Base-by-base conservation (phyloP, 1,284 basidiomycete species). In the Ceratobasidium sp. region DNA sequence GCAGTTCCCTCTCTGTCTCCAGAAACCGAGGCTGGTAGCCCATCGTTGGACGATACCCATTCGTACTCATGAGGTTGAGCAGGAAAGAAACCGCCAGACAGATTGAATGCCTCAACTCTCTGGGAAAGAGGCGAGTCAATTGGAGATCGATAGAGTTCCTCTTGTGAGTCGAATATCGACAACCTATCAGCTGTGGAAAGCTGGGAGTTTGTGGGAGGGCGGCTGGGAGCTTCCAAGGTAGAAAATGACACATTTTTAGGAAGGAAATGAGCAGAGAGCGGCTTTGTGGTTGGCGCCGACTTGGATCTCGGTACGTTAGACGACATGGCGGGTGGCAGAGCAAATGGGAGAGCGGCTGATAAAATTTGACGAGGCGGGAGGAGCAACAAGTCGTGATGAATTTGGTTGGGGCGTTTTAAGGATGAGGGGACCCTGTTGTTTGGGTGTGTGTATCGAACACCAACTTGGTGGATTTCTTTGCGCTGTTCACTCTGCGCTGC, bases 341-440 rank as follows among this genome's bases (percentile, higher is more conserved):
- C 29, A 11, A 48, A 44, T 31, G 8, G 33, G 22, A 54, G 29
- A 44, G 31, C 19, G 1, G 31, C 15, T 41, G 24, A 27, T 14
- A 19, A n/a, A 60, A 41, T n/a, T 36, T 17, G 11, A 11, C 24
- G 33, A 22, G 9, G 57, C 53, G 53, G 22, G 22, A 67, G 51
- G 45, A 24, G n/a, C 8, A 36, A 63, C 31, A 54, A 27, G 17
- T 22, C 31, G 29, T 15, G 41, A n/a, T 27, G 36, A 27, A 48
- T 57, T 59, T 56, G 19, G 67, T 71, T 71, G 67, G 67, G 67
- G 67, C 67, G 54, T 59, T 71, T 59, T 71, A 71, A 48, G 54
- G 54, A 17, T 71, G 67, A 54, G 53, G 54, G 9, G 29, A 31
- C 17, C 53, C 33, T 48, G 22, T 45, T 71, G 67, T 71, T 57